Evolutionary conservation across 768 basidiomycete species (phyloP).

Genomic region (Boletus bicolor): DNA sequence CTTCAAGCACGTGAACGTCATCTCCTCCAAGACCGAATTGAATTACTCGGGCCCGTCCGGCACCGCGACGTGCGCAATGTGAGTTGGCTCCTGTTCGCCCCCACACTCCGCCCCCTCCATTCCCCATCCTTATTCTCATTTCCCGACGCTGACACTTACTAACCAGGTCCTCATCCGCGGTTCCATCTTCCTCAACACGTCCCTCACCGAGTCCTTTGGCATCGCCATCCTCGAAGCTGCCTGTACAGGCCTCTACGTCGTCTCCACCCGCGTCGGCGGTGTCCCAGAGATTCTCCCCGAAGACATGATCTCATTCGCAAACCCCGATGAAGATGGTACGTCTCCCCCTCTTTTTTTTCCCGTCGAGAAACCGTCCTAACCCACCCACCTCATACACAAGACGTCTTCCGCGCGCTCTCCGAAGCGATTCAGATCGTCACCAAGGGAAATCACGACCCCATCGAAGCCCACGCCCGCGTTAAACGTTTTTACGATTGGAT

Average conservation of each 20-base stretch:
- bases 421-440: conserved; percentile 73
- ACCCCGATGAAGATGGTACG: conserved; percentile 90
- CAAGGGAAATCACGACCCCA: conserved; percentile 68
- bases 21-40: conserved; percentile 86
- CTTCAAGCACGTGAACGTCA: conserved; percentile 95
- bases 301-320: conserved; percentile 94
- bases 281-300: conserved; percentile 92
- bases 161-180: conserved; percentile 78
- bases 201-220: conserved; percentile 93
- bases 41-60: conserved; percentile 76
- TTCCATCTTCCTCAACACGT: conserved; percentile 92
- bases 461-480: conserved; percentile 72
- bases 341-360: neutral
- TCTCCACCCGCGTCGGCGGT: conserved; percentile 91
- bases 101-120: too few species aligned
- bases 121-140: neutral
- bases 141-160: neutral
- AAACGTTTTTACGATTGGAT: conserved; percentile 86
- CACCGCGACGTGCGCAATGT: conserved; percentile 84
- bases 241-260: conserved; percentile 90
- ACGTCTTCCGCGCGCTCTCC: conserved; percentile 79
- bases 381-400: conserved; percentile 36
- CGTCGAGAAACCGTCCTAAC: neutral
- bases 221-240: conserved; percentile 98
- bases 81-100: conserved; percentile 21